Conservation (phyloP, 305 asterid species). For the Solanum aculeatissimum region DNA sequence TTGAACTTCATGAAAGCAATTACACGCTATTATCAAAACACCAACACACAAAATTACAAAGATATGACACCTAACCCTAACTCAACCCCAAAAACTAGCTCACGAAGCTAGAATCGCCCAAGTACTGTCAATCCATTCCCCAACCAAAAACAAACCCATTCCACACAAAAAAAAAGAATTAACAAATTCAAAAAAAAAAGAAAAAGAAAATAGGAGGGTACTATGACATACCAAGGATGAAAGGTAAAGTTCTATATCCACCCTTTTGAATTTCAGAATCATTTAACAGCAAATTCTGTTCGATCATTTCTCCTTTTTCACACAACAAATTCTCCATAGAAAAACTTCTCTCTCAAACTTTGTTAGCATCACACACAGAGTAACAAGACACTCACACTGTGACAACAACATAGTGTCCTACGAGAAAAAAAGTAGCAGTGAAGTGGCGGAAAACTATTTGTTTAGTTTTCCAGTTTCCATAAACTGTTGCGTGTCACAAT, state of each 20-base stretch:
- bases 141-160: too few species aligned
- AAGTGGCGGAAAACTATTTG: too few species aligned
- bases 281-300: background rate
- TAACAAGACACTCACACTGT: background rate
- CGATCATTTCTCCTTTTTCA: background rate
- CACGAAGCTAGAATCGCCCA: too few species aligned
- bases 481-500: too few species aligned
- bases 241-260: conserved; percentile 8
- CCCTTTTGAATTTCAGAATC: background rate
- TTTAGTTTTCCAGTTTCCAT: too few species aligned
- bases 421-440: too few species aligned
- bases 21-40: background rate
- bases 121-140: too few species aligned
- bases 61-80: too few species aligned
- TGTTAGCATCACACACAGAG: background rate
- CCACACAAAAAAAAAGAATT: too few species aligned
- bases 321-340: background rate
- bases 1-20: background rate
- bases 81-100: too few species aligned
- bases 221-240: background rate
- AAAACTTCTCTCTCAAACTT: too few species aligned
- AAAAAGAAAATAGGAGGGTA: background rate
- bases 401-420: background rate
- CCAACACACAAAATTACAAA: background rate
- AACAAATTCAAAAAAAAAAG: background rate